A percentile compares a stretch with the other conserved stretches of the same genome.
Evolutionary conservation across 192 early-diverging fungal genomes (phyloP).

Genomic region (Coemansia biformis): DNA sequence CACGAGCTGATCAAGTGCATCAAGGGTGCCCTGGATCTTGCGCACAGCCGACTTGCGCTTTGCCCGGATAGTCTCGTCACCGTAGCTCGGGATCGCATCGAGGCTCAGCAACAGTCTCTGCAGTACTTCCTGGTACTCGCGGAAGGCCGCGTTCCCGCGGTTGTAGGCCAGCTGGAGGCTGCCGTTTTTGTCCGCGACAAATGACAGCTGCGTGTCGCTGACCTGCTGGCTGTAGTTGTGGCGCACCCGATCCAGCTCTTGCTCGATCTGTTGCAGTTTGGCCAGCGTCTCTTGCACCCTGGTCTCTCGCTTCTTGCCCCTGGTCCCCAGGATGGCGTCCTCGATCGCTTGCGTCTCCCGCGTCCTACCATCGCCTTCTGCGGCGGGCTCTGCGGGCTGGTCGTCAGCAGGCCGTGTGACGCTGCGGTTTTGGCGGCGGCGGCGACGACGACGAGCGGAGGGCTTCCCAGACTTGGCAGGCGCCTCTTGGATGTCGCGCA

Average conservation of each 20-base stretch:
- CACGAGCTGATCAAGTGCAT: constrained; percentile 34
- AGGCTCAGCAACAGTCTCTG: constrained; percentile 20
- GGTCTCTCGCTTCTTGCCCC: neutral
- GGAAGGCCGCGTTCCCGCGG: constrained; percentile 24
- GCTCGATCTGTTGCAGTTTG: constrained; percentile 15
- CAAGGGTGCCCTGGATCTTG: constrained; percentile 37
- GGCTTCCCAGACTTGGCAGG: neutral
- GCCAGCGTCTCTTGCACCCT: constrained; percentile 3
- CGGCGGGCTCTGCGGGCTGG: no score
- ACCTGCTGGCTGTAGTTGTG: constrained; percentile 31
- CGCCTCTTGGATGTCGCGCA: constrained; percentile 19
- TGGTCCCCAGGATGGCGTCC: constrained; percentile 21
- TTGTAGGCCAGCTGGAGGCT: constrained; percentile 33
- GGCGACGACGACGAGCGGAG: constrained; percentile 5
- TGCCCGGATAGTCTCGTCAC: constrained; percentile 14
- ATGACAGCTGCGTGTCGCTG: constrained; percentile 38
- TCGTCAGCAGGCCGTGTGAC: neutral
- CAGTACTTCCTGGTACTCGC: constrained; percentile 36
- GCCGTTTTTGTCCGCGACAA: constrained; percentile 40
- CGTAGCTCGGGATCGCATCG: constrained; percentile 26
- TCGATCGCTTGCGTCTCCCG: constrained; percentile 14
- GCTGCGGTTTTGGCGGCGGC: neutral
- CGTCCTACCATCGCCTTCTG: neutral
- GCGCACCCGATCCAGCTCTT: constrained; percentile 28
- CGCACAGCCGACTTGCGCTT: constrained; percentile 25